Evolutionary conservation across 192 early-diverging fungal species (phyloP).

Genomic region (Entomortierella chlamydospora): DNA sequence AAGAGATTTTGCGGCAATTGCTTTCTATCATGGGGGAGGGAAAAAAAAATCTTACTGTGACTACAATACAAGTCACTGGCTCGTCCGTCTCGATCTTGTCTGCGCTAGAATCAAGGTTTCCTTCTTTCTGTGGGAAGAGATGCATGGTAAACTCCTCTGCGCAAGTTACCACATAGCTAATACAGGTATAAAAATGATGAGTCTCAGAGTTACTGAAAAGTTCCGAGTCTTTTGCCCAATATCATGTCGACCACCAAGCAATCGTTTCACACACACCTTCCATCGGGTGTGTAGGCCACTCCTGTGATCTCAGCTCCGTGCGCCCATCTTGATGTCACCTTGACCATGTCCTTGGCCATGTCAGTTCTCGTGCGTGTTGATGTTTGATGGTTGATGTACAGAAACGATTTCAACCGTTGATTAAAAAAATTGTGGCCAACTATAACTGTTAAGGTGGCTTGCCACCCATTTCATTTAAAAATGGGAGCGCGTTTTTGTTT

Average conservation of each 20-base stretch:
- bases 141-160: constrained; percentile 25
- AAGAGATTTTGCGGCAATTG: background rate
- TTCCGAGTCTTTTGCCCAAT: too few species aligned
- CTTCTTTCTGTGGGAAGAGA: constrained; percentile 27
- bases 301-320: constrained; percentile 14
- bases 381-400: background rate
- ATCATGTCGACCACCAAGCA: too few species aligned
- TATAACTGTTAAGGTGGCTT: too few species aligned
- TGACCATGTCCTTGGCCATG: constrained; percentile 9
- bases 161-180: constrained; percentile 10
- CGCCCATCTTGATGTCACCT: constrained; percentile 30
- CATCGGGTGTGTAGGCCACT: constrained; percentile 33
- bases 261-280: constrained; percentile 22
- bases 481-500: too few species aligned
- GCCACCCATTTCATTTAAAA: too few species aligned
- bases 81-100: constrained; percentile 20
- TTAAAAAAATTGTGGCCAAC: background rate
- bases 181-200: background rate
- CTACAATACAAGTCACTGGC: constrained; percentile 15
- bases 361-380: background rate
- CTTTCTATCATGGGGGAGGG: too few species aligned
- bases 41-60: constrained; percentile 25
- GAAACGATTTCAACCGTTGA: background rate
- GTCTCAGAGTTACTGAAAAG: too few species aligned
- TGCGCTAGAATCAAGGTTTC: background rate